phyloP scores from a whole-genome alignment of 129 eudicot species.

The Tanacetum coccineum region DNA sequence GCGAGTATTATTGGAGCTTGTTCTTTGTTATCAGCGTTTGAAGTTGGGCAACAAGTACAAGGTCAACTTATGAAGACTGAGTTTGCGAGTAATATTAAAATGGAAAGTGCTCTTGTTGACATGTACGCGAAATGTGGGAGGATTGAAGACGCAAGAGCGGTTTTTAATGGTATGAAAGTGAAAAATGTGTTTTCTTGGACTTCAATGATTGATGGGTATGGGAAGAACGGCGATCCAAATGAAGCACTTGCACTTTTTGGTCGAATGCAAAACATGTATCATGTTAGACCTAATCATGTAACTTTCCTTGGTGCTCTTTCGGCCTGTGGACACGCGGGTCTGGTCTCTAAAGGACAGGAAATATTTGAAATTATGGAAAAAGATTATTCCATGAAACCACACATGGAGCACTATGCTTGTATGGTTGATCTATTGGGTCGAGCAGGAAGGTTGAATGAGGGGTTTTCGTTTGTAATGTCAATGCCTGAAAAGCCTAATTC shows the following conservation, averaged over 20 bases:
- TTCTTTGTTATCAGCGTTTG: conserved; percentile 48
- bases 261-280: conserved; percentile 38
- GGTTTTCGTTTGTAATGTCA: conserved; percentile 48
- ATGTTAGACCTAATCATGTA: conserved; percentile 63
- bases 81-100: conserved; percentile 51
- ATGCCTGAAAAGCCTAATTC: conserved; percentile 79
- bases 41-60: conserved; percentile 82
- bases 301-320: conserved; percentile 85
- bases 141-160: conserved; percentile 58
- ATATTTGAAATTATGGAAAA: conserved; percentile 69
- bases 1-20: conserved; percentile 91
- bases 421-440: conserved; percentile 95
- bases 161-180: conserved; percentile 66
- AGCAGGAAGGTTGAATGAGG: conserved; percentile 67
- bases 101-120: conserved; percentile 83
- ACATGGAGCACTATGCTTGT: conserved; percentile 94
- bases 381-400: conserved; percentile 56
- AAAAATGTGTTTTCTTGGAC: conserved; percentile 87
- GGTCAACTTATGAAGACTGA: conserved; percentile 59
- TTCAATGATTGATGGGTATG: conserved; percentile 96
- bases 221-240: conserved; percentile 71
- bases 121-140: conserved; percentile 91
- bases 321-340: conserved; percentile 86
- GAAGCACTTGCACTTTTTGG: conserved; percentile 60
- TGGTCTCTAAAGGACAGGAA: conserved; percentile 59